A percentile compares a stretch with the other conserved stretches of the same genome.
Conservation (phyloP, 176 grass and related monocot genomes). For the Stipa capillata region DNA sequence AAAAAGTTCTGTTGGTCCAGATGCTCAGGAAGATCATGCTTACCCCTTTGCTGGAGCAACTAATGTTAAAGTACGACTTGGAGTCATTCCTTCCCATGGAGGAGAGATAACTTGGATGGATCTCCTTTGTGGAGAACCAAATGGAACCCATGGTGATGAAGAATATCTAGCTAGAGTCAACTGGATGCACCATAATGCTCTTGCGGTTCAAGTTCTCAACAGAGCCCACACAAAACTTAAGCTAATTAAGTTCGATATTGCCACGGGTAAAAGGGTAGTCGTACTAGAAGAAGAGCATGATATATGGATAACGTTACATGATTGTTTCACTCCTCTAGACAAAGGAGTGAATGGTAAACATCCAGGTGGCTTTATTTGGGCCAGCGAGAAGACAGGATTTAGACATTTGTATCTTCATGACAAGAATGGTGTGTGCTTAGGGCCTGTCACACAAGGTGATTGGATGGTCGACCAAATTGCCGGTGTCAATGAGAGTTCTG, state of each 20-base stretch:
- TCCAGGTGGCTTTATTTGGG: slow-evolving; percentile 90
- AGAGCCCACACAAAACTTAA: slow-evolving; percentile 83
- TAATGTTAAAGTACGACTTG: slow-evolving; percentile 85
- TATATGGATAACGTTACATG: slow-evolving; percentile 85
- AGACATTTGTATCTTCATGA: slow-evolving; percentile 91
- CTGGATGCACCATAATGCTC: slow-evolving; percentile 84
- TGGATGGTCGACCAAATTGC: slow-evolving; percentile 99
- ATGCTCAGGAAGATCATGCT: slow-evolving; percentile 95
- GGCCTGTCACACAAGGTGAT: slow-evolving; percentile 84
- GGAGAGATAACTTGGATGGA: slow-evolving; percentile 93
- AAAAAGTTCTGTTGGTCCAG: slow-evolving; percentile 62
- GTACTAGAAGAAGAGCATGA: slow-evolving; percentile 70
- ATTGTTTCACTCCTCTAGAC: slow-evolving; percentile 88
- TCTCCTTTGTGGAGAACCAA: slow-evolving; percentile 62
- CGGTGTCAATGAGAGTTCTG: slow-evolving; percentile 82
- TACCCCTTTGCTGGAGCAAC: slow-evolving; percentile 95
- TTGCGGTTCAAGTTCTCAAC: slow-evolving; percentile 86
- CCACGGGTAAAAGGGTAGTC: slow-evolving; percentile 59
- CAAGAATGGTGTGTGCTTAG: slow-evolving; percentile 68
- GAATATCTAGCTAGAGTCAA: slow-evolving; percentile 97
- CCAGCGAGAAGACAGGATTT: slow-evolving; percentile 93
- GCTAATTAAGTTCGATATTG: slow-evolving; percentile 80
- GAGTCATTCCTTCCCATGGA: slow-evolving; percentile 63
- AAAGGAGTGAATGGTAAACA: slow-evolving; percentile 57
- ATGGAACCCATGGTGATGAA: slow-evolving; percentile 44